Evolutionary conservation across 257 asterid species (phyloP), one percentile per base, ranked within the genome.

Genomic region (Gardenia jasminoides): DNA sequence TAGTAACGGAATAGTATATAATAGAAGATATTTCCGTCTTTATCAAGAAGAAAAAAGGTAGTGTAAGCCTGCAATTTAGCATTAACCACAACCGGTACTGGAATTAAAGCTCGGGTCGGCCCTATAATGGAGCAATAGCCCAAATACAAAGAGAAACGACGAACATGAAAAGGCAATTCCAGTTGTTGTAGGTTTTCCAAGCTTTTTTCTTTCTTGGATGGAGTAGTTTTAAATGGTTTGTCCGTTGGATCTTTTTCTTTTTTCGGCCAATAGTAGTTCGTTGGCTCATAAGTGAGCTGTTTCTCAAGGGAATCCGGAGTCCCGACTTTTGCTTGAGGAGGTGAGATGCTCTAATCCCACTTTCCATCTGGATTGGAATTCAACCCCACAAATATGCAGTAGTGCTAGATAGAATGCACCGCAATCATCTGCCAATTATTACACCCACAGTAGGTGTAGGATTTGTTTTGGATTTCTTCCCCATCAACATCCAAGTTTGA

Each of bases 401-500:
- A 61, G n/a, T n/a, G n/a, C n/a, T n/a, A n/a, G n/a, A n/a, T n/a
- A n/a, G n/a, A n/a, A 59, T 41, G 30, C 43, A 64, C 28, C 2
- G 19, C 79, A 80, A 80, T 80, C 88, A 85, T 82, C 82, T 56
- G 59, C 79, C 79, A 87, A 90, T 90, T 81, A 90, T 85, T 85
- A 81, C 88, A 79, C 83, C 80, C 76, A 77, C 4, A 81, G 72
- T 56, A 70, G 50, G 70, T n/a, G 70, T n/a, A 54, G 74, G 52
- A 67, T 76, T 67, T 80, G 24, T 62, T 62, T 62, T 36, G 65
- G 43, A 59, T 70, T 59, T n/a, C 26, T 10, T 6, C 39, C 67
- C 26, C 39, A 54, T 76, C 47, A 50, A 16, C 13, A 39, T 39
- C 56, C 2, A 48, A 48, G 56, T 11, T 48, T n/a, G n/a, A n/a